phyloP scores from a whole-genome alignment of 306 rosid species.

The Lathyrus sativus region DNA sequence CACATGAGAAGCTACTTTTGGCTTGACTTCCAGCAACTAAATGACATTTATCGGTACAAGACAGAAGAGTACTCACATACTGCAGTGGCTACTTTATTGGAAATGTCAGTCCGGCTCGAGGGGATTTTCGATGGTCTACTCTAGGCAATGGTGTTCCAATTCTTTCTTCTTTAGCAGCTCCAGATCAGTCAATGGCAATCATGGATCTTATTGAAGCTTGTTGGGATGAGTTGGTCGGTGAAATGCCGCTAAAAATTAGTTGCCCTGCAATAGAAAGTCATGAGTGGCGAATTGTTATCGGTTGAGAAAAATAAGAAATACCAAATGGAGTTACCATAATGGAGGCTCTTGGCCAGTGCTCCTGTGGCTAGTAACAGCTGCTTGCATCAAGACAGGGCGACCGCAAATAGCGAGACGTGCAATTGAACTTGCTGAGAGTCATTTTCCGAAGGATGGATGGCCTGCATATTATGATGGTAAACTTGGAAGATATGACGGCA shows the following conservation, averaged over 20 bases:
- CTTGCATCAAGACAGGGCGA: slow-evolving; percentile 86
- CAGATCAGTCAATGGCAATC: slow-evolving; percentile 89
- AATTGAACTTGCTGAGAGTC: slow-evolving; percentile 84
- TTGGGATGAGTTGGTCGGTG: slow-evolving; percentile 95
- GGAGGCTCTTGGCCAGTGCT: slow-evolving; percentile 99
- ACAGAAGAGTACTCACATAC: slow-evolving; percentile 95
- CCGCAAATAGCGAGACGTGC: slow-evolving; percentile 88
- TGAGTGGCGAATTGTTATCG: slow-evolving; percentile 87
- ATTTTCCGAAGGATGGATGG: slow-evolving; percentile 83
- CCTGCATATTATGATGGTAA: slow-evolving; percentile 92
- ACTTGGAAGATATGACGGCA: slow-evolving; percentile 78
- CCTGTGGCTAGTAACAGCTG: slow-evolving; percentile 85
- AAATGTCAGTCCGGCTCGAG: slow-evolving; percentile 92
- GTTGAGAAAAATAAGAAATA: slow-evolving; percentile 95
- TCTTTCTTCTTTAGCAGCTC: slow-evolving; percentile 80
- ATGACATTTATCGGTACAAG: slow-evolving; percentile 89
- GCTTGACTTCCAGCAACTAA: slow-evolving; percentile 90
- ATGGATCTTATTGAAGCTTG: slow-evolving; percentile 94
- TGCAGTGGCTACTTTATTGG: slow-evolving; percentile 92
- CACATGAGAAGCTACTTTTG: slow-evolving; percentile 93
- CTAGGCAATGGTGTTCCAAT: slow-evolving; percentile 87
- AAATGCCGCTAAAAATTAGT: slow-evolving; percentile 83
- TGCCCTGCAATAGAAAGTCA: slow-evolving; percentile 91
- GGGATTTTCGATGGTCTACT: slow-evolving; percentile 96
- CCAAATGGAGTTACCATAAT: slow-evolving; percentile 95